Evolutionary conservation across 129 eudicot genomes (phyloP), one percentile per base, ranked within the genome.

Genomic region (Pseudognaphalium luteoalbum): DNA sequence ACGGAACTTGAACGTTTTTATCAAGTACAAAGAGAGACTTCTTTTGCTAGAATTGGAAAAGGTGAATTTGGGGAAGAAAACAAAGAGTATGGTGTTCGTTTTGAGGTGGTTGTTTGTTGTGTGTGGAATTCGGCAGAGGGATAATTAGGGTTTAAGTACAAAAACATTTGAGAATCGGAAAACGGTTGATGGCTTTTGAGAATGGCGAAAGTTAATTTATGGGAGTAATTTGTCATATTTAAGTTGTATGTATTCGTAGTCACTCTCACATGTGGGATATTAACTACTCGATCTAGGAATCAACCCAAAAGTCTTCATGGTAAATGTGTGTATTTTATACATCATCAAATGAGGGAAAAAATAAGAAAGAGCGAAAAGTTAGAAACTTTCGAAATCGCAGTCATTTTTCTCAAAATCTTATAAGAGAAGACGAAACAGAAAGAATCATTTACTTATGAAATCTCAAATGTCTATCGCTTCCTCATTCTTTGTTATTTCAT

Each of bases 171-270:
- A 39, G 87, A 82, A n/a, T 80, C 60, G 83, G 85, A 79, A 74
- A 82, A 82, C 71, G 16, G 84, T 76, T 16, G 67, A 30, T 82
- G 82, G 79, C 86, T 71, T 74, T 82, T 86, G 89, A 75, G 35
- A 70, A 29, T 19, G 76, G 34, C 30, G 76, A 85, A 70, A 80
- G 75, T 72, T 72, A 44, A 17, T 63, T 64, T 30, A 12, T 11
- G 17, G 42, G 67, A 10, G 6, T 21, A 33, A 37, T 41, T 74
- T 81, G 72, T 74, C 72, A 19, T 2, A 6, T 57, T 81, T 59
- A 14, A 2, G 12, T 68, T 68, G 71, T 72, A 20, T 37, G 3
- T 54, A 76, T 76, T 19, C 67, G 68, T 39, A 8, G 69, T 68
- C 69, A 57, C 75, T 29, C 29, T 78, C 81, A 28, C 70, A 78